These are phyloP conservation scores for Neonectria ditissima DNA, from an alignment of 2,329 filamentous ascomycete genomes.

Conservation along the genomic window DNA sequence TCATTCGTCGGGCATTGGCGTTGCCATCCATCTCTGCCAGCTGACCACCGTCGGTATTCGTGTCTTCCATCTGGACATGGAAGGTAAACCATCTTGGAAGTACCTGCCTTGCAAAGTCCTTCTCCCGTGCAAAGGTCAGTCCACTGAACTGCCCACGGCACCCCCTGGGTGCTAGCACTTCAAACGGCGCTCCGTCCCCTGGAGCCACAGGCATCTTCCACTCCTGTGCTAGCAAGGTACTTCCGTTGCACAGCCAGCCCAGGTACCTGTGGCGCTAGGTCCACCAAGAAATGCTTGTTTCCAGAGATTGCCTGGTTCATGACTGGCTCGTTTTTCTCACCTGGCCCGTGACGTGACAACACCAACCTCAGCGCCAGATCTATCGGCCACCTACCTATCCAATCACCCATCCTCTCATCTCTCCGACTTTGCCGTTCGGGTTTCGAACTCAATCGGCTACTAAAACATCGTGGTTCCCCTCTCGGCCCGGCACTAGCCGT, in stretches of 20 bases:
- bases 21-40: background rate
- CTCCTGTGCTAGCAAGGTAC: background rate
- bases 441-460: background rate
- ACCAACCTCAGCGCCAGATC: conserved; percentile 4
- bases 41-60: too few species aligned
- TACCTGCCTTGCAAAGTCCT: background rate
- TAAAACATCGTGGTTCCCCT: too few species aligned
- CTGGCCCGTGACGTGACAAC: background rate
- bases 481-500: background rate
- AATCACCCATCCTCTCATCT: background rate
- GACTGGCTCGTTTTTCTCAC: background rate
- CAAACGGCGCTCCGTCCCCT: background rate
- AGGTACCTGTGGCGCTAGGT: background rate
- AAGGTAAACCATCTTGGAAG: background rate
- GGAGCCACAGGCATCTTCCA: background rate
- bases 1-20: background rate
- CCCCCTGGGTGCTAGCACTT: background rate
- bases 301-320: background rate
- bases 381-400: background rate
- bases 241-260: background rate
- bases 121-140: background rate
- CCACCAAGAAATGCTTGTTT: background rate
- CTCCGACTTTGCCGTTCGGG: background rate
- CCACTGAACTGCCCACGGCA: background rate
- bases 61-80: too few species aligned